phyloP scores from a whole-genome alignment of 768 basidiomycete species.

The Filobasidium wieringae region DNA sequence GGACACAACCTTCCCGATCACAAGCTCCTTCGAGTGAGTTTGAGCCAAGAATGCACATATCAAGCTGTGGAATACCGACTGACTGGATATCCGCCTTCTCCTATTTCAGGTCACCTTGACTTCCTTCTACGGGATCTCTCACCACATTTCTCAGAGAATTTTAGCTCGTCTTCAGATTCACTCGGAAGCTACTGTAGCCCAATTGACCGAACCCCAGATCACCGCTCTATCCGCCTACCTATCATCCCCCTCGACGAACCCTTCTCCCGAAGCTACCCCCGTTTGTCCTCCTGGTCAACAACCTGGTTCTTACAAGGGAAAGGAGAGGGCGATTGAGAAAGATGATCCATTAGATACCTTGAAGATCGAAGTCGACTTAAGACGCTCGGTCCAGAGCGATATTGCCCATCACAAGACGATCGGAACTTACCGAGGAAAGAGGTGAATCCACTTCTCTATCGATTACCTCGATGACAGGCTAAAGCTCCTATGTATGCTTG shows the following conservation, averaged over 20 bases:
- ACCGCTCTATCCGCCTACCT: constrained; percentile 89
- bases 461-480: too few species aligned
- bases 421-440: constrained; percentile 81
- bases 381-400: constrained; percentile 70
- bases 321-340: neutral
- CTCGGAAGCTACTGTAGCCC: constrained; percentile 63
- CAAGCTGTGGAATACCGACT: neutral
- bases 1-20: constrained; percentile 70
- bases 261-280: constrained; percentile 54
- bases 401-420: constrained; percentile 87
- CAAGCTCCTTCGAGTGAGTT: constrained; percentile 59
- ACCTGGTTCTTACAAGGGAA: constrained; percentile 9
- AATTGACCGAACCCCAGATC: constrained; percentile 74
- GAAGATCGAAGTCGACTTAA: constrained; percentile 78
- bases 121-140: constrained; percentile 77
- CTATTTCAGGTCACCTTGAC: constrained; percentile 71
- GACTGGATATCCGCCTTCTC: neutral
- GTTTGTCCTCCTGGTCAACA: constrained; percentile 37
- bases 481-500: neutral
- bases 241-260: constrained; percentile 69
- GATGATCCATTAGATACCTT: constrained; percentile 59
- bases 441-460: constrained; percentile 38
- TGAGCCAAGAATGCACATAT: neutral
- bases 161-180: constrained; percentile 90
- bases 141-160: constrained; percentile 59